Conservation (phyloP, 305 asterid species). For the Rubia balearica region DNA sequence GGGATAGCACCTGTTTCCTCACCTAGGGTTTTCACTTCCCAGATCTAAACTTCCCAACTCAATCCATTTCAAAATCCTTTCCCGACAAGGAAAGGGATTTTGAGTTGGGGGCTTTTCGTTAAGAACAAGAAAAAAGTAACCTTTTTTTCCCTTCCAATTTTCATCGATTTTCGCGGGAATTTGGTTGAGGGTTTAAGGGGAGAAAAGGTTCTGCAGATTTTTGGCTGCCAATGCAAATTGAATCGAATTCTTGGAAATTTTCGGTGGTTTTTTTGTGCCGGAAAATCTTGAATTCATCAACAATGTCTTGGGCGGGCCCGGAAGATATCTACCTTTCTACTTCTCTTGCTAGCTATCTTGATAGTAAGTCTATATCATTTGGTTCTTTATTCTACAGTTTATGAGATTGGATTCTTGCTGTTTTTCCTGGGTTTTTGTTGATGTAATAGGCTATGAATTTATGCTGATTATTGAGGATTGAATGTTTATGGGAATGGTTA, state of each 20-base stretch:
- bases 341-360: constrained; percentile 93
- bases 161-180: neutral
- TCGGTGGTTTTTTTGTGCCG: constrained; percentile 40
- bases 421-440: neutral
- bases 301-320: constrained; percentile 94
- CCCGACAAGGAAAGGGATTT: neutral
- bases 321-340: constrained; percentile 87
- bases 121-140: neutral
- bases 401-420: neutral
- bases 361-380: constrained; percentile 42
- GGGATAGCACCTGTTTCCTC: constrained; percentile 14
- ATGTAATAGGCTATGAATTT: neutral
- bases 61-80: neutral
- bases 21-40: constrained; percentile 17
- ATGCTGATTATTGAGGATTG: neutral
- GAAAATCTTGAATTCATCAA: constrained; percentile 22
- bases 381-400: neutral
- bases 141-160: neutral
- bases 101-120: neutral
- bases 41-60: constrained; percentile 19
- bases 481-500: neutral
- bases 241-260: constrained; percentile 18
- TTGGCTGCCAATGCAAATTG: constrained; percentile 42
- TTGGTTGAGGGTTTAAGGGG: neutral
- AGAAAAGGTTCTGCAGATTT: constrained; percentile 1